Conservation (phyloP, 2,329 filamentous ascomycete genomes). For the Penicillium freii region DNA sequence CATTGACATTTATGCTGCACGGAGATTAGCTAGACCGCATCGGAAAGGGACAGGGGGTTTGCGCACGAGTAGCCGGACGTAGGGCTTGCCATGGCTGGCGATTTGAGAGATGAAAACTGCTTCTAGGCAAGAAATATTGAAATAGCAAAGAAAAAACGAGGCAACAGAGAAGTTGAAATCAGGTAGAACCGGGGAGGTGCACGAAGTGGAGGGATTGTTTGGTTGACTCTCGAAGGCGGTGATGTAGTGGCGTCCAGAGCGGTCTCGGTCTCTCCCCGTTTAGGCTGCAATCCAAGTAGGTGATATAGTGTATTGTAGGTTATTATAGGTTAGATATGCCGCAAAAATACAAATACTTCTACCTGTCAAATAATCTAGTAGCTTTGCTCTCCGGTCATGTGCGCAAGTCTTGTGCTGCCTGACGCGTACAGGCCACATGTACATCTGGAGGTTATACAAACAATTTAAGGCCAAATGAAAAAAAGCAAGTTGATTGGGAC, state of each 20-base stretch:
- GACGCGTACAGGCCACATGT: conserved; percentile 1
- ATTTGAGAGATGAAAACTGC: conserved; percentile 11
- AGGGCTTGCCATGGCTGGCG: conserved; percentile 47
- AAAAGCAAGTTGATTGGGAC: conserved; percentile 16
- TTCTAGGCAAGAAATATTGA: conserved; percentile 7
- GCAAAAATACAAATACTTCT: not conserved
- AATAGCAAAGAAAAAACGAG: conserved; percentile 16
- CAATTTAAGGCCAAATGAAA: not conserved
- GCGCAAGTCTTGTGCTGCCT: conserved; percentile 1
- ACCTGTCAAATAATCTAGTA: not conserved
- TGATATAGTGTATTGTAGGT: not conserved
- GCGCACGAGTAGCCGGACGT: conserved; percentile 47
- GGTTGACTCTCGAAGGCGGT: conserved; percentile 25
- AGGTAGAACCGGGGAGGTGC: conserved; percentile 7
- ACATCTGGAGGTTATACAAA: not conserved
- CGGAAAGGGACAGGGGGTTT: conserved; percentile 28
- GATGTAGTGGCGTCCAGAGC: conserved; percentile 23
- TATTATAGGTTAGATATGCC: not conserved
- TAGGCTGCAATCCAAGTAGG: conserved; percentile 3
- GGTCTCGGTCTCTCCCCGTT: not conserved
- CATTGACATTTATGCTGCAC: conserved; percentile 67
- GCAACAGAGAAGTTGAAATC: conserved; percentile 14
- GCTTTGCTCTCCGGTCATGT: not conserved
- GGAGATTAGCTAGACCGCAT: conserved; percentile 29
- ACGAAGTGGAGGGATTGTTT: conserved; percentile 23